Conservation (phyloP, 139 green algal genomes). For the Picochlorum sp. region DNA sequence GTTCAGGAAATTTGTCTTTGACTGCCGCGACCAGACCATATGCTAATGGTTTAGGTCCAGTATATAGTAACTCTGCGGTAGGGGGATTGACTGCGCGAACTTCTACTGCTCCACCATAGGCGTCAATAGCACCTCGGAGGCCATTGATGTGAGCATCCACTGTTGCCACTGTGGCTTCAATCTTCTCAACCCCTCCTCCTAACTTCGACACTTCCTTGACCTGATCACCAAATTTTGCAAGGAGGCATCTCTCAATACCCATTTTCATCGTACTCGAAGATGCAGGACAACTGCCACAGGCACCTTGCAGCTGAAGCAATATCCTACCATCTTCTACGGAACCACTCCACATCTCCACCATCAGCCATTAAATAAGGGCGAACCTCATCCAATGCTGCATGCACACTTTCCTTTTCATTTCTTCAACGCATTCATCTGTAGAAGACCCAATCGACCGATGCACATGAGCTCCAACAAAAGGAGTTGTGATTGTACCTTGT, state of each 20-base stretch:
- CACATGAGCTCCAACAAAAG: slow-evolving; percentile 56
- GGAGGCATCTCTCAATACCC: slow-evolving; percentile 78
- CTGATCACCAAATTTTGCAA: slow-evolving; percentile 36
- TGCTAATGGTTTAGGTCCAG: slow-evolving; percentile 15
- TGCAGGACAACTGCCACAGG: slow-evolving; percentile 77
- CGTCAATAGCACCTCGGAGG: slow-evolving; percentile 64
- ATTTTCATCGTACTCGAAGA: slow-evolving; percentile 84
- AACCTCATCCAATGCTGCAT: slow-evolving; percentile 70
- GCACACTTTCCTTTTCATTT: slow-evolving; percentile 35
- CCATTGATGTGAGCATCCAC: slow-evolving; percentile 77
- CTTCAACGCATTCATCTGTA: neutral
- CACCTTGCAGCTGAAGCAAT: slow-evolving; percentile 62
- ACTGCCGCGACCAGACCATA: slow-evolving; percentile 55
- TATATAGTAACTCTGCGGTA: neutral
- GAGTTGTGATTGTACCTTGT: slow-evolving; percentile 45
- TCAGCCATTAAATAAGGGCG: slow-evolving; percentile 90
- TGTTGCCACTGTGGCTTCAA: slow-evolving; percentile 31
- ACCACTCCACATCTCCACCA: slow-evolving; percentile 89
- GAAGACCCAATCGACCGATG: slow-evolving; percentile 50
- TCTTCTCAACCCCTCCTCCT: slow-evolving; percentile 12
- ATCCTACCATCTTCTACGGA: slow-evolving; percentile 64
- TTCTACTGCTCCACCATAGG: slow-evolving; percentile 68
- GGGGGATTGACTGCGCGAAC: slow-evolving; percentile 30
- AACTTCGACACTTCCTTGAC: slow-evolving; percentile 39
- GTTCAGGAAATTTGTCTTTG: slow-evolving; percentile 60